Conservation (phyloP, 176 grass and related monocot species). For the Paspalum notatum region DNA sequence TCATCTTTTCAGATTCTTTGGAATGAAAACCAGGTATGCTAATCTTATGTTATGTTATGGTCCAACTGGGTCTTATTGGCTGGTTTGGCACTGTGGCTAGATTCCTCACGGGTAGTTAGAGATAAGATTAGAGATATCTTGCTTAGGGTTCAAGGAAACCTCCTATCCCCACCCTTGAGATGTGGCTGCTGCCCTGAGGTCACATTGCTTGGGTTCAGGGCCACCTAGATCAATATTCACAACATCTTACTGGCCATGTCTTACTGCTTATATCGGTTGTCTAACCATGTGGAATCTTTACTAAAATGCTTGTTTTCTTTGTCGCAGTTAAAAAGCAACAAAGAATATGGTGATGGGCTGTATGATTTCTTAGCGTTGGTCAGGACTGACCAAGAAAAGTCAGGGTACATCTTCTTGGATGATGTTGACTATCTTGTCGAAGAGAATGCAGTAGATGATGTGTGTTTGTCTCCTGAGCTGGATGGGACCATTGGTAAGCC, state of each 20-base stretch:
- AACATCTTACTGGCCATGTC: neutral
- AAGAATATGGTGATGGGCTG: slow-evolving; percentile 71
- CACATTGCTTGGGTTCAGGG: no score
- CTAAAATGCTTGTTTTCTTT: slow-evolving; percentile 26
- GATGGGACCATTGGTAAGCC: slow-evolving; percentile 61
- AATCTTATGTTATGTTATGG: neutral
- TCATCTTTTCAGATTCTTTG: slow-evolving; percentile 95
- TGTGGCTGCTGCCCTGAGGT: no score
- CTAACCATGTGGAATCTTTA: slow-evolving; percentile 23
- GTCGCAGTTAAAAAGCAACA: slow-evolving; percentile 66
- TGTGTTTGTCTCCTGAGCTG: slow-evolving; percentile 76
- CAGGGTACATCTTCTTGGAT: slow-evolving; percentile 54
- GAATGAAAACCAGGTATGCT: slow-evolving; percentile 82
- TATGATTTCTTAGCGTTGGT: slow-evolving; percentile 91
- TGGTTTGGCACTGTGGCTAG: no score
- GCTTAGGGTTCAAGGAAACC: no score
- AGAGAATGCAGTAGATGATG: slow-evolving; percentile 52
- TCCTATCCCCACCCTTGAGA: no score
- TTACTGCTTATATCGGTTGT: slow-evolving; percentile 11
- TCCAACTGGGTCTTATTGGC: no score
- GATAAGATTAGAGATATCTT: no score
- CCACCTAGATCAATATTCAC: no score
- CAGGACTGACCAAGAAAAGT: slow-evolving; percentile 62
- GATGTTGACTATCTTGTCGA: slow-evolving; percentile 86
- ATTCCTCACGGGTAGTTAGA: no score